Percentiles rank a stretch among this genome's conserved stretches.
These are phyloP conservation scores for Chalaropsis thielavioides DNA, from an alignment of 2,329 filamentous ascomycete genomes.

Conservation along the genomic window DNA sequence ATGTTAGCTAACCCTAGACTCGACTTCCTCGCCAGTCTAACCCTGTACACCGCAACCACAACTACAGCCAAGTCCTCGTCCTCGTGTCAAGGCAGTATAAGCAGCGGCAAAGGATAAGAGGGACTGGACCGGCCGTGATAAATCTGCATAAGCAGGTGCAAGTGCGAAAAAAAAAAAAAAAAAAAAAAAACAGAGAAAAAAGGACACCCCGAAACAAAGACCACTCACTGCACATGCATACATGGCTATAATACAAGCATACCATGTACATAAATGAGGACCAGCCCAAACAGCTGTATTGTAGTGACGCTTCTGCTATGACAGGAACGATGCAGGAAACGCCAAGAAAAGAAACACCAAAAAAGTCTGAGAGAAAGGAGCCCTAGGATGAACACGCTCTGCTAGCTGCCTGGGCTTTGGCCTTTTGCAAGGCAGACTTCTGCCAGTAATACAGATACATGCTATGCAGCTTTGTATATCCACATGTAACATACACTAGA, in stretches of 20 bases:
- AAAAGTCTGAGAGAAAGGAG: background rate
- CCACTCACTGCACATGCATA: background rate
- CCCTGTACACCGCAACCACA: background rate
- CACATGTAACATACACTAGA: too few species aligned
- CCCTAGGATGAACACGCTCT: background rate
- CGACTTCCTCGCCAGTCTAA: too few species aligned
- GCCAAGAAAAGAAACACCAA: conserved; percentile 2
- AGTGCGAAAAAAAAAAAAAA: too few species aligned
- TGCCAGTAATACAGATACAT: too few species aligned
- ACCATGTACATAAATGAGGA: background rate
- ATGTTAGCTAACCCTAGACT: background rate
- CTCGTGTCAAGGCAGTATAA: background rate
- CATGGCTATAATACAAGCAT: background rate
- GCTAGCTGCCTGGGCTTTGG: background rate
- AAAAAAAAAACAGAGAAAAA: background rate
- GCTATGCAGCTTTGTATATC: too few species aligned
- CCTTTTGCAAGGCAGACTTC: conserved; percentile 1
- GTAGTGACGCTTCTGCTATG: background rate
- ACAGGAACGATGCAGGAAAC: background rate
- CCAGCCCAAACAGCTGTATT: background rate
- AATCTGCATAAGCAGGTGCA: too few species aligned
- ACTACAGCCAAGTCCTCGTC: too few species aligned
- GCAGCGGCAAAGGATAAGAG: background rate
- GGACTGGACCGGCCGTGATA: background rate
- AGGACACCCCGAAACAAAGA: background rate